These are phyloP conservation scores for Tolypocladium album DNA, from an alignment of 2,329 filamentous ascomycete species.

Conservation along the genomic window DNA sequence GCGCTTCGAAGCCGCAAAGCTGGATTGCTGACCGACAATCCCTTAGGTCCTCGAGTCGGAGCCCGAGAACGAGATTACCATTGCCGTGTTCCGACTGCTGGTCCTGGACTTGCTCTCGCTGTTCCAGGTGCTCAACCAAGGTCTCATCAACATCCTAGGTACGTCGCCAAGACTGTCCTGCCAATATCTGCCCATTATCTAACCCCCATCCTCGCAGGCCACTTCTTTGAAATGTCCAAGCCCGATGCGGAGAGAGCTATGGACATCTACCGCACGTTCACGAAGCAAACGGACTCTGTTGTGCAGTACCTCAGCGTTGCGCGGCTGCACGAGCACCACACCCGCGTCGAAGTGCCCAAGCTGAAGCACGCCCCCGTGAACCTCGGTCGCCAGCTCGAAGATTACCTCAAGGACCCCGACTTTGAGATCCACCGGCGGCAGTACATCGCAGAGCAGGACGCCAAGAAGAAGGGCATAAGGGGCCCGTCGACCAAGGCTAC, in stretches of 20 bases:
- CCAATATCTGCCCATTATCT: conserved; percentile 2
- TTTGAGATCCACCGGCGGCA: conserved; percentile 90
- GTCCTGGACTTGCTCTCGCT: conserved; percentile 82
- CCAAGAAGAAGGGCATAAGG: conserved; percentile 41
- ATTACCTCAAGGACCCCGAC: conserved; percentile 88
- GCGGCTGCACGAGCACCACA: conserved; percentile 83
- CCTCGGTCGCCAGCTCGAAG: conserved; percentile 77
- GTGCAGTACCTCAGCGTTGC: conserved; percentile 84
- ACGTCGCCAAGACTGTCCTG: conserved; percentile 19
- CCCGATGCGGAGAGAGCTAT: conserved; percentile 87
- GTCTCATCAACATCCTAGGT: conserved; percentile 94
- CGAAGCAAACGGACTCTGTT: conserved; percentile 82
- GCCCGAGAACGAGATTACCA: conserved; percentile 89
- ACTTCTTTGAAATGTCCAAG: conserved; percentile 97
- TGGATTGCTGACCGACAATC: not conserved
- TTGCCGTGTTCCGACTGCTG: conserved; percentile 84
- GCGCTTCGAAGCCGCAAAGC: not conserved
- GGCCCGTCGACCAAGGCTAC: conserved; percentile 20
- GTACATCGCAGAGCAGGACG: conserved; percentile 80
- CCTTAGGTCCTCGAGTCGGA: conserved; percentile 72
- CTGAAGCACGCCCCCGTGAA: conserved; percentile 95
- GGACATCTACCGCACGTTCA: conserved; percentile 85
- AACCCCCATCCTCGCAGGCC: conserved; percentile 44
- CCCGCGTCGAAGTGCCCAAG: conserved; percentile 87
- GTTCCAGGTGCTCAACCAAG: conserved; percentile 94